phyloP scores from a whole-genome alignment of 352 stramenopile genomes.

The Globisporangium uncinulatum region DNA sequence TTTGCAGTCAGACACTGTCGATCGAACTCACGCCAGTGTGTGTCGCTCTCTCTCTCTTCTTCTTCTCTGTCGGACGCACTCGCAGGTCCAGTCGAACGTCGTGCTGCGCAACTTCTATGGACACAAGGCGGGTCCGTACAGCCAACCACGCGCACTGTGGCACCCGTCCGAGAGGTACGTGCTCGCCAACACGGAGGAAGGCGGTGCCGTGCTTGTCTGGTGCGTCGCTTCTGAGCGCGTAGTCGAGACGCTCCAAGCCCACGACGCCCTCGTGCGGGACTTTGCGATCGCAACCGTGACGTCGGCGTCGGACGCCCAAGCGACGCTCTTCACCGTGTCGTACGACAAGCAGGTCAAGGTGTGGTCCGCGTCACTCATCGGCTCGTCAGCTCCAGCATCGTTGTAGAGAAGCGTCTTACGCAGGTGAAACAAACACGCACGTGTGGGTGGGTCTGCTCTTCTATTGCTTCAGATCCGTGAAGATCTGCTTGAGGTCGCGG shows the following conservation, averaged over 20 bases:
- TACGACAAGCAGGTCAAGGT: constrained; percentile 79
- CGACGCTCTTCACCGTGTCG: constrained; percentile 56
- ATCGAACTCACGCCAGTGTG: no score
- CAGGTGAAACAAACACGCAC: neutral
- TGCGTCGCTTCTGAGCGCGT: constrained; percentile 73
- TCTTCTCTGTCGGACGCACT: no score
- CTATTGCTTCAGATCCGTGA: constrained; percentile 32
- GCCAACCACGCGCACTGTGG: constrained; percentile 66
- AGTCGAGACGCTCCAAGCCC: constrained; percentile 55
- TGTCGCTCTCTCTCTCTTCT: no score
- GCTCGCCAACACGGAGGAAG: constrained; percentile 78
- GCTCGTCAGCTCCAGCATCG: neutral
- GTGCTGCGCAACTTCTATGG: constrained; percentile 76
- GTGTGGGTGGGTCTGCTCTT: neutral
- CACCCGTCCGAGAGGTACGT: constrained; percentile 81
- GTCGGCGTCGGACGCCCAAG: neutral
- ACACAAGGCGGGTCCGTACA: constrained; percentile 79
- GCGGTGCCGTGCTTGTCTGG: constrained; percentile 58
- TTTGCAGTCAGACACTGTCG: no score
- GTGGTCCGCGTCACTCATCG: constrained; percentile 24
- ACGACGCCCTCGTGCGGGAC: constrained; percentile 68
- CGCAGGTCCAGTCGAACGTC: constrained; percentile 55
- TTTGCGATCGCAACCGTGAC: constrained; percentile 6
- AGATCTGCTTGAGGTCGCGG: constrained; percentile 58
- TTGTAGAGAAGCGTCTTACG: neutral